A percentile compares a stretch with the other conserved stretches of the same genome.
These are phyloP conservation scores for Ascochyta clinopodiicola DNA, from an alignment of 2,329 filamentous ascomycete genomes.

Conservation along the genomic window DNA sequence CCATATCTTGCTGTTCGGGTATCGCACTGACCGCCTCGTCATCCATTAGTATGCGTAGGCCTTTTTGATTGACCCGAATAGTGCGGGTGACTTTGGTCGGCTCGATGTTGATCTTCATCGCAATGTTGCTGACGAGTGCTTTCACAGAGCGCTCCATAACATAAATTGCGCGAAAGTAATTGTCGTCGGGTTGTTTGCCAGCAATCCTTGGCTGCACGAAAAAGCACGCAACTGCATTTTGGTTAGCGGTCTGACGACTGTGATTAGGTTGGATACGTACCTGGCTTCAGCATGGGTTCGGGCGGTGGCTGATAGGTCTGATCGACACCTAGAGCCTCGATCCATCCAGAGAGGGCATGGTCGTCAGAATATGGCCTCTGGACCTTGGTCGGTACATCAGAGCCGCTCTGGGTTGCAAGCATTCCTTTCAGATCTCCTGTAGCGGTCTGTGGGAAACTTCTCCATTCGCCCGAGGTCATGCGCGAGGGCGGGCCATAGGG, in stretches of 20 bases:
- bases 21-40: constrained; percentile 87
- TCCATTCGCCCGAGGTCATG: constrained; percentile 61
- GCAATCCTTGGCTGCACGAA: constrained; percentile 71
- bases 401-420: constrained; percentile 52
- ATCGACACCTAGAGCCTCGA: constrained; percentile 92
- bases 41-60: constrained; percentile 84
- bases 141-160: constrained; percentile 76
- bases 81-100: constrained; percentile 72
- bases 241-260: constrained; percentile 41
- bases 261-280: constrained; percentile 46
- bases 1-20: constrained; percentile 90
- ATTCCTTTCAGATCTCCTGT: constrained; percentile 57
- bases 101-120: constrained; percentile 82
- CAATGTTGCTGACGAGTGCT: constrained; percentile 75
- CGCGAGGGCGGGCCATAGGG: constrained; percentile 53
- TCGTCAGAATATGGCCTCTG: constrained; percentile 64
- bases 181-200: constrained; percentile 58
- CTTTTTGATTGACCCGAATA: constrained; percentile 74
- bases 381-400: constrained; percentile 63
- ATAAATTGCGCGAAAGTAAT: constrained; percentile 87
- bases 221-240: constrained; percentile 76
- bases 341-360: constrained; percentile 78
- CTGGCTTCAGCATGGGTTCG: constrained; percentile 72
- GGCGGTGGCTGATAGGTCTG: constrained; percentile 79
- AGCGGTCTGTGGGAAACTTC: constrained; percentile 62